Evolutionary conservation across 176 grass and related monocot genomes (phyloP).

Genomic region (Phragmites australis): DNA sequence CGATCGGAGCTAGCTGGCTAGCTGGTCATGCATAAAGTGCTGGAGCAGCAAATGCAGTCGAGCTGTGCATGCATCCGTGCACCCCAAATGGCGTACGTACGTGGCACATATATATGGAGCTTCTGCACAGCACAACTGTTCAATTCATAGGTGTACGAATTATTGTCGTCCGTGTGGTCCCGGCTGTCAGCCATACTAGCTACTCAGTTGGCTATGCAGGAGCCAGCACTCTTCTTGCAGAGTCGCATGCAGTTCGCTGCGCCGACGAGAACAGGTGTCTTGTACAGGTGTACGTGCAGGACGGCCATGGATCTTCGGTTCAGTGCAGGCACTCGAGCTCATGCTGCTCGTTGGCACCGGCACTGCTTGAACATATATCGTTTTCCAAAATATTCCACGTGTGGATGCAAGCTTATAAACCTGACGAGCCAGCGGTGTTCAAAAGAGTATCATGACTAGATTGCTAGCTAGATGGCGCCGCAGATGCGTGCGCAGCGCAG

Average conservation of each 20-base stretch:
- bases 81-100: not conserved
- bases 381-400: not conserved
- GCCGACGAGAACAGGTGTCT: too few species aligned
- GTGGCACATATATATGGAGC: not conserved
- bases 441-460: too few species aligned
- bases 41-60: slow-evolving; percentile 10
- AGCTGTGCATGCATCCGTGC: slow-evolving; percentile 20
- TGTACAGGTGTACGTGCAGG: too few species aligned
- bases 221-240: too few species aligned
- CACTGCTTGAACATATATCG: not conserved
- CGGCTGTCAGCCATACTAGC: not conserved
- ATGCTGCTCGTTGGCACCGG: too few species aligned
- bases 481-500: not conserved
- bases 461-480: not conserved
- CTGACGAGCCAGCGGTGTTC: not conserved
- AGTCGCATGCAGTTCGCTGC: too few species aligned
- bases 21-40: not conserved
- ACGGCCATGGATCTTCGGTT: too few species aligned
- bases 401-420: slow-evolving; percentile 22
- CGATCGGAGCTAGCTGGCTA: not conserved
- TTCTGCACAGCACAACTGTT: not conserved
- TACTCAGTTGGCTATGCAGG: too few species aligned
- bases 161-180: not conserved
- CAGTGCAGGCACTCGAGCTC: too few species aligned
- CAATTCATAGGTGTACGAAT: too few species aligned